Conservation (phyloP, 2,329 filamentous ascomycete species). For the Botrytis aclada region DNA sequence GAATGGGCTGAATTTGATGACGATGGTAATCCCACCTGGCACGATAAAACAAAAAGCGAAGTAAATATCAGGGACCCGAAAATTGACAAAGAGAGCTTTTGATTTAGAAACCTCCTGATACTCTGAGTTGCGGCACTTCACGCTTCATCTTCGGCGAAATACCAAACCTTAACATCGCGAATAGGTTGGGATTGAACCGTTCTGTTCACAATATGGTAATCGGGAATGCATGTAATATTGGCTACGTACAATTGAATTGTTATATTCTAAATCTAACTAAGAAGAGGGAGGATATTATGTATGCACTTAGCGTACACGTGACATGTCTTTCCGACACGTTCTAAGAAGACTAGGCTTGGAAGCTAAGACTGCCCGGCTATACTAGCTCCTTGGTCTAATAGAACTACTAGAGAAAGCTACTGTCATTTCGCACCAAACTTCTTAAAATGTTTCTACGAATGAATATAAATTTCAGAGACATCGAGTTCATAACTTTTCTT, state of each 20-base stretch:
- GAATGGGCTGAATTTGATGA: constrained; percentile 85
- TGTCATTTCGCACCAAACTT: neutral
- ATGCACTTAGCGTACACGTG: no score
- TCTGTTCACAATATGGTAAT: no score
- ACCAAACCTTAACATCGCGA: no score
- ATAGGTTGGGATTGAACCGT: neutral
- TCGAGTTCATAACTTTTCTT: neutral
- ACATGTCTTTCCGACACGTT: no score
- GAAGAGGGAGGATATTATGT: no score
- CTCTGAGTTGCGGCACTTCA: neutral
- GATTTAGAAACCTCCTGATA: neutral
- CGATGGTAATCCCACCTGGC: constrained; percentile 75
- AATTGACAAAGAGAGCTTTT: neutral
- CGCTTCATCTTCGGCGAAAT: neutral
- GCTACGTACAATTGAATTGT: no score
- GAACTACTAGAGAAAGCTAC: neutral
- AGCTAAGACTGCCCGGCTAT: no score
- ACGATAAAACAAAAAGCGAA: neutral
- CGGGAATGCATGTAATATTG: no score
- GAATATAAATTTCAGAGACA: neutral
- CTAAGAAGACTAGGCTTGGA: neutral
- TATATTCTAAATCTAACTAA: no score
- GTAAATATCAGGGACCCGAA: neutral
- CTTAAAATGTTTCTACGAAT: neutral
- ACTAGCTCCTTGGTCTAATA: neutral